Conservation (phyloP, 1,284 basidiomycete species). For the Rhodotorula sp. region DNA sequence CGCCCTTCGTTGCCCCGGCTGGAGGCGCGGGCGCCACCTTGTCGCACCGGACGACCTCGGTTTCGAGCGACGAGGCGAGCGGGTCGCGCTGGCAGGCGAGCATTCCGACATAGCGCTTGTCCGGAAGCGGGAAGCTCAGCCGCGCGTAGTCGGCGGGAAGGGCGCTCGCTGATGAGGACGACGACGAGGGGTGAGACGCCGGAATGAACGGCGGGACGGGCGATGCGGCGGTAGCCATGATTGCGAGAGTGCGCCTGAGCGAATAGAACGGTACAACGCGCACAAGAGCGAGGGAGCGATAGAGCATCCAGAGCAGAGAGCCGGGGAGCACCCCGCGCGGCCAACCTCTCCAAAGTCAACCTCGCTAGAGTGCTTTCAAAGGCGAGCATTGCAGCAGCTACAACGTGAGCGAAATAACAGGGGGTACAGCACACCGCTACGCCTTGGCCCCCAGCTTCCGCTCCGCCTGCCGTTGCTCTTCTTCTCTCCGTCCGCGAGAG, state of each 20-base stretch:
- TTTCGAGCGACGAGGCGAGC: conserved; percentile 32
- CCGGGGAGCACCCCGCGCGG: too few species aligned
- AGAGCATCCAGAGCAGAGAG: background rate
- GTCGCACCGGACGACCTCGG: conserved; percentile 34
- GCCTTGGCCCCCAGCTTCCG: conserved; percentile 11
- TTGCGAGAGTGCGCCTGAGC: background rate
- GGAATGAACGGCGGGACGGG: background rate
- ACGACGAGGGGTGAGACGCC: background rate
- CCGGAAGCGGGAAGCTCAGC: conserved; percentile 37
- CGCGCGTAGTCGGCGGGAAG: conserved; percentile 28
- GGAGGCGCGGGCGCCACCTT: conserved; percentile 30
- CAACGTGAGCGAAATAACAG: background rate
- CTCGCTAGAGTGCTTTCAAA: background rate
- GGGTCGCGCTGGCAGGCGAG: conserved; percentile 45
- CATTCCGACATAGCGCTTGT: conserved; percentile 43
- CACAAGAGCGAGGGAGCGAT: background rate
- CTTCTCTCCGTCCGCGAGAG: too few species aligned
- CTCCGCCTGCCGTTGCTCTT: conserved; percentile 35
- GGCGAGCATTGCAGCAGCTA: background rate
- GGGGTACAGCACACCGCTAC: background rate
- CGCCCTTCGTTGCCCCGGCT: conserved; percentile 11
- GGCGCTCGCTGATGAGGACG: background rate
- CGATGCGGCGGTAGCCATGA: background rate
- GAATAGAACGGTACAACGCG: background rate
- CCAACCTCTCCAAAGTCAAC: too few species aligned